Percentiles rank a stretch among this genome's conserved stretches.
Evolutionary conservation across 768 basidiomycete genomes (phyloP).

Genomic region (Mycena leptocephala): DNA sequence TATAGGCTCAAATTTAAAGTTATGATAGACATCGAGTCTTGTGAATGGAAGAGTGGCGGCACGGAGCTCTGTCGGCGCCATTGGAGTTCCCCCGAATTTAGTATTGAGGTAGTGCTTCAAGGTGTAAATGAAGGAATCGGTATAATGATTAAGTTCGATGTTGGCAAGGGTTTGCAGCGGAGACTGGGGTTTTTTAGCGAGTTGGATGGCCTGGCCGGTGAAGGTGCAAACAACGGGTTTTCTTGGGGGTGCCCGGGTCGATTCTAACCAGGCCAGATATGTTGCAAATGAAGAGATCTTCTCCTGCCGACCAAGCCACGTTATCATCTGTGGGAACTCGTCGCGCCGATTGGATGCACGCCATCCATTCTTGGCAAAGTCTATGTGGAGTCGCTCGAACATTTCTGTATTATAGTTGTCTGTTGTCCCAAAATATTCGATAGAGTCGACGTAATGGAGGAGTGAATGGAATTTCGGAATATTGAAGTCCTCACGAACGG

Average conservation of each 20-base stretch:
- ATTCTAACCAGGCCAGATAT: neutral
- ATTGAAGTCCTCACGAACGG: constrained; percentile 34
- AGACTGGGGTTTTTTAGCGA: neutral
- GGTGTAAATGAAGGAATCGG: neutral
- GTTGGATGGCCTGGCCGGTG: no score
- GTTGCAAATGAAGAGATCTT: constrained; percentile 23
- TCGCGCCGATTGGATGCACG: constrained; percentile 44
- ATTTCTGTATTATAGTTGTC: constrained; percentile 50
- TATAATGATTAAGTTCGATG: neutral
- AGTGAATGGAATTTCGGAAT: constrained; percentile 44
- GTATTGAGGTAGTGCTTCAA: constrained; percentile 29
- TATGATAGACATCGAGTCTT: constrained; percentile 40
- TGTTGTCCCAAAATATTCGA: constrained; percentile 23
- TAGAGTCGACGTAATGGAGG: constrained; percentile 39
- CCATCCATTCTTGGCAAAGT: constrained; percentile 54
- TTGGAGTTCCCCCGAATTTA: no score
- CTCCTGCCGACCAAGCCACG: constrained; percentile 52
- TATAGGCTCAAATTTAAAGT: constrained; percentile 41
- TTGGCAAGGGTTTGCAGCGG: neutral
- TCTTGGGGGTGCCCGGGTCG: no score
- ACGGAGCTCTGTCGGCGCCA: constrained; percentile 5
- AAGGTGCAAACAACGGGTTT: no score
- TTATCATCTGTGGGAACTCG: constrained; percentile 55
- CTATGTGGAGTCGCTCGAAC: constrained; percentile 54
- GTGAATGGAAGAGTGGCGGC: constrained; percentile 31